Evolutionary conservation across 495 filamentous ascomycete species (phyloP), one percentile per base, ranked within the genome.

Genomic region (Neurospora sp.): DNA sequence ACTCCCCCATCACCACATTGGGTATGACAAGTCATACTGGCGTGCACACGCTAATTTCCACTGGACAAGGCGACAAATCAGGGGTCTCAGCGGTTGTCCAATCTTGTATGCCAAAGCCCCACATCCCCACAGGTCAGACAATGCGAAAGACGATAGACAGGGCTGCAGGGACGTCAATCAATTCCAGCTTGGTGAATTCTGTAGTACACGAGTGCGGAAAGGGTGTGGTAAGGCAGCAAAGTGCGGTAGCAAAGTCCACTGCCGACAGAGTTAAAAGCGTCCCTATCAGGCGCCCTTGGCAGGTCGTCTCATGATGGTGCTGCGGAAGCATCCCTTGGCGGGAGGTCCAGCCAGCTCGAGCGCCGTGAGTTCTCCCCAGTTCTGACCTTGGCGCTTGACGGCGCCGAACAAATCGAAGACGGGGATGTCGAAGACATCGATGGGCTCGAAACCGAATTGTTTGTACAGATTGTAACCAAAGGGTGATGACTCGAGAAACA

Each of bases 231-330:
- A 61, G 53, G 53, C 53, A 61, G 22, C 53, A 16, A 61, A 61
- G 12, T 61, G 53, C 12, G 22, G 53, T 31, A 31, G 53, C 53
- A 5, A 61, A 2, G 27, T 31, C 53, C 27, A 61, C 5, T 18
- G 22, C 53, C 22, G 22, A 53, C 46, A 14, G n/a, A 1, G n/a
- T 27, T 12, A 22, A 61, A 16, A 31, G 6, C 22, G 20, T 31
- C 12, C 5, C 53, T 35, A 69, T 35, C 18, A 20, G 41, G 22
- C 12, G 22, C 22, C n/a, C 42, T 72, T 76, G 5, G 73, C 41
- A 3, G 75, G 72, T 20, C 80, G 35, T 71, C 59, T 77, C 80
- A 81, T 81, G 38, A 81, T 75, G 20, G 75, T 76, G 12, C 40
- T 73, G 11, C 80, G 77, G 14, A 70, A 14, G 27, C 66, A 68